Evolutionary conservation across 1,139 yeast genomes (phyloP).

Genomic region (Torulaspora pretoriensis): DNA sequence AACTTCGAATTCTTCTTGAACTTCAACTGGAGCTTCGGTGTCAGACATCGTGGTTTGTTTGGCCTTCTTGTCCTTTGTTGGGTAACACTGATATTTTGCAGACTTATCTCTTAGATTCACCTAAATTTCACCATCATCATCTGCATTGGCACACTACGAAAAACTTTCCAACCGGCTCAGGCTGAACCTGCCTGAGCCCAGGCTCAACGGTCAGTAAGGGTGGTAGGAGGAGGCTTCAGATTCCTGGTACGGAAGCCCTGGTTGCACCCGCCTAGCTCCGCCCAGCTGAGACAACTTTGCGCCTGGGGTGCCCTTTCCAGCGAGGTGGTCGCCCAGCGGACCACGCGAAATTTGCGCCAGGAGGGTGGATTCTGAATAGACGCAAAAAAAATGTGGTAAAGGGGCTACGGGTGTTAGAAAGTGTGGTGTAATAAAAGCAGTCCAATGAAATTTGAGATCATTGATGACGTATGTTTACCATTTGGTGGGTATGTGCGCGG

Average conservation of each 20-base stretch:
- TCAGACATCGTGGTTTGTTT: constrained; percentile 36
- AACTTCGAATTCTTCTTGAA: constrained; percentile 63
- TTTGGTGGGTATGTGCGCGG: too few species aligned
- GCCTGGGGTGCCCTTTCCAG: not conserved
- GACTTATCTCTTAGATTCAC: constrained; percentile 1
- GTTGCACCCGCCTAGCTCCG: not conserved
- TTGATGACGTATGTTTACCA: not conserved
- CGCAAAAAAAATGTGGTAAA: not conserved
- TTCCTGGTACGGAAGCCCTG: too few species aligned
- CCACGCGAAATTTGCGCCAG: not conserved
- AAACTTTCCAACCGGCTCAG: constrained; percentile 3
- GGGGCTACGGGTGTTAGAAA: not conserved
- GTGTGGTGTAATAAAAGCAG: too few species aligned
- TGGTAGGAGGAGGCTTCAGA: not conserved
- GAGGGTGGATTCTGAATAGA: not conserved
- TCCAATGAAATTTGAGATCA: too few species aligned
- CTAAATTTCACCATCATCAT: constrained; percentile 3
- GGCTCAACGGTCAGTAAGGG: not conserved
- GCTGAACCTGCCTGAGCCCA: not conserved
- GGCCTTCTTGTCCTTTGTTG: constrained; percentile 14
- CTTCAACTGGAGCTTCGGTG: constrained; percentile 48
- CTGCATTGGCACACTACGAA: not conserved
- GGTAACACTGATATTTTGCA: not conserved
- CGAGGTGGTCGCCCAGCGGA: too few species aligned
- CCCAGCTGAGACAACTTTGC: not conserved